These are phyloP conservation scores for Heliamphora pulchella DNA, from an alignment of 179 eudicot genomes.

Conservation along the genomic window DNA sequence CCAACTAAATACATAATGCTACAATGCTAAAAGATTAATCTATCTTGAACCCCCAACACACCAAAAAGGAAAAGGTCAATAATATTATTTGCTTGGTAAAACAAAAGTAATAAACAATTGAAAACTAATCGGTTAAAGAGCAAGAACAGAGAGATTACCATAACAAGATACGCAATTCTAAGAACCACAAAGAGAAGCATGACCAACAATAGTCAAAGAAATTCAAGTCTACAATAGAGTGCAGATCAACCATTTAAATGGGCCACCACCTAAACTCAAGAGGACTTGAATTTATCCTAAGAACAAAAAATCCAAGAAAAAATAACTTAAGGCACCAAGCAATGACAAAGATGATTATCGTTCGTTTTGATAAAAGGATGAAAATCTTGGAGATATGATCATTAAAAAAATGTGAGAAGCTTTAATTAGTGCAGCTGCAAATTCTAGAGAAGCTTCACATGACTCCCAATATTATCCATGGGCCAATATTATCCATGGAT, in stretches of 20 bases:
- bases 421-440: neutral
- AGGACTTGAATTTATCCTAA: neutral
- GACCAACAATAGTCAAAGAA: neutral
- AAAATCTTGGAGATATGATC: neutral
- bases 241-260: neutral
- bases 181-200: neutral
- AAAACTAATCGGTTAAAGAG: too few relatives aligned
- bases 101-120: too few relatives aligned
- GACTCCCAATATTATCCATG: neutral
- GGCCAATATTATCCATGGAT: constrained; percentile 29
- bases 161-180: constrained; percentile 1
- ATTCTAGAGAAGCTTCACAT: constrained; percentile 8
- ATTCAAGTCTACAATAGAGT: constrained; percentile 2
- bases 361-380: neutral
- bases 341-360: neutral
- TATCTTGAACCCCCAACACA: too few relatives aligned
- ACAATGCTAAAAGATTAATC: too few relatives aligned
- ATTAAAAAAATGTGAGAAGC: neutral
- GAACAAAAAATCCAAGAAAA: neutral
- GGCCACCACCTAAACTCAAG: neutral
- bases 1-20: too few relatives aligned
- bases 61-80: too few relatives aligned
- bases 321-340: neutral
- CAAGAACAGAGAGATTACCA: neutral
- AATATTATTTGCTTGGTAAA: too few relatives aligned